phyloP scores from a whole-genome alignment of 768 basidiomycete species.

The Tephrocybe sp. region DNA sequence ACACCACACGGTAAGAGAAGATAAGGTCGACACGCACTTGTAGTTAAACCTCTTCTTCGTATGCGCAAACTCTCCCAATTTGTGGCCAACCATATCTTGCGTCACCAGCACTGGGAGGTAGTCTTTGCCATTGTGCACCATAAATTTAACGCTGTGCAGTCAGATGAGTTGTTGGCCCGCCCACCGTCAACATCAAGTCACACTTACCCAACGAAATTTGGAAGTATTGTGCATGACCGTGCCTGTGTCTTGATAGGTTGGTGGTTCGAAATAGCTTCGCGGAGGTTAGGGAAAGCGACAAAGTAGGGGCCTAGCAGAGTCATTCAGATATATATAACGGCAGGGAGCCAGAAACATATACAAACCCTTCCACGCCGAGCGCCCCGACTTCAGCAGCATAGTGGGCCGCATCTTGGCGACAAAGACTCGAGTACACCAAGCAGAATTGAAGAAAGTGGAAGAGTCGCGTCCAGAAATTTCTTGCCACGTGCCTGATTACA shows the following conservation, averaged over 20 bases:
- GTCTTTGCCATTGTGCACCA: slow-evolving; percentile 94
- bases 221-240: slow-evolving; percentile 88
- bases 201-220: slow-evolving; percentile 93
- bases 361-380: slow-evolving; percentile 85
- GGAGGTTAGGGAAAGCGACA: slow-evolving; percentile 86
- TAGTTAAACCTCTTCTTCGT: slow-evolving; percentile 87
- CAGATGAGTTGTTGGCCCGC: neutral
- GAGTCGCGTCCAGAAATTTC: neutral
- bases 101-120: slow-evolving; percentile 85
- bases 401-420: slow-evolving; percentile 58
- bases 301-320: slow-evolving; percentile 80
- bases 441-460: neutral
- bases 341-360: neutral
- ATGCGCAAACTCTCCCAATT: slow-evolving; percentile 91
- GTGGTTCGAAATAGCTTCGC: slow-evolving; percentile 77
- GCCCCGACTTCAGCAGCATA: slow-evolving; percentile 56
- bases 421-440: neutral
- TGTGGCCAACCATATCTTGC: slow-evolving; percentile 99
- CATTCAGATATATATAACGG: neutral
- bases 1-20: neutral
- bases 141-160: slow-evolving; percentile 68
- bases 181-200: neutral
- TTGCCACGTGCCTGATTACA: slow-evolving; percentile 2
- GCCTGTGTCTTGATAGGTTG: slow-evolving; percentile 88
- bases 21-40: slow-evolving; percentile 55